These are phyloP conservation scores for Terfezia claveryi DNA, from an alignment of 495 filamentous ascomycete species.

Conservation along the genomic window DNA sequence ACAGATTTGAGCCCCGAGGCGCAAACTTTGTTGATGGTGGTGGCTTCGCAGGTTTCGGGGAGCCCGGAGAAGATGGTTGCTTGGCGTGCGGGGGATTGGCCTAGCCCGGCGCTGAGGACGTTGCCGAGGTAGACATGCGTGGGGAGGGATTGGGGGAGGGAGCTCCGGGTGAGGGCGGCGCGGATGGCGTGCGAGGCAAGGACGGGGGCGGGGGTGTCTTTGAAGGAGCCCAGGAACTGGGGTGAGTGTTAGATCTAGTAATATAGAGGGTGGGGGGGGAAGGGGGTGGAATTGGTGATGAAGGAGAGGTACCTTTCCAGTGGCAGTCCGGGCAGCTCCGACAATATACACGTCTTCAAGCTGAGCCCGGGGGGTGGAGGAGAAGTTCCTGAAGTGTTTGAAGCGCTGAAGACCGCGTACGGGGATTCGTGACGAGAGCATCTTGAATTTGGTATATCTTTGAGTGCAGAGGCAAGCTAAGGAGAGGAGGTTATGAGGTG, in stretches of 20 bases:
- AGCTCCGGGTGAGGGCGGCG: slow-evolving; percentile 63
- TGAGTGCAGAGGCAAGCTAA: too few species aligned
- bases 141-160: slow-evolving; percentile 51
- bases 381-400: slow-evolving; percentile 39
- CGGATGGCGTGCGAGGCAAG: slow-evolving; percentile 79
- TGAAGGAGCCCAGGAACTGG: slow-evolving; percentile 82
- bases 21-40: slow-evolving; percentile 94
- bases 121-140: slow-evolving; percentile 93
- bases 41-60: slow-evolving; percentile 50
- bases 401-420: slow-evolving; percentile 12
- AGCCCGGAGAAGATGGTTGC: slow-evolving; percentile 77
- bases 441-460: background rate
- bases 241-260: background rate
- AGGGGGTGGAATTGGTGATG: slow-evolving; percentile 2
- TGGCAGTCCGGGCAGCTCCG: slow-evolving; percentile 68
- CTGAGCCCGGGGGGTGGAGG: slow-evolving; percentile 29
- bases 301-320: slow-evolving; percentile 40
- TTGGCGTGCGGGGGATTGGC: slow-evolving; percentile 82
- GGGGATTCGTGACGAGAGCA: background rate
- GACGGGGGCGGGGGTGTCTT: slow-evolving; percentile 57
- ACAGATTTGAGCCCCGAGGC: slow-evolving; percentile 87
- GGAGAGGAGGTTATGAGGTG: too few species aligned
- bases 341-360: slow-evolving; percentile 76
- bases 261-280: background rate
- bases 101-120: slow-evolving; percentile 64